phyloP scores from a whole-genome alignment of 805 yeast species.

The Saccharomycopsis lassenensis region DNA sequence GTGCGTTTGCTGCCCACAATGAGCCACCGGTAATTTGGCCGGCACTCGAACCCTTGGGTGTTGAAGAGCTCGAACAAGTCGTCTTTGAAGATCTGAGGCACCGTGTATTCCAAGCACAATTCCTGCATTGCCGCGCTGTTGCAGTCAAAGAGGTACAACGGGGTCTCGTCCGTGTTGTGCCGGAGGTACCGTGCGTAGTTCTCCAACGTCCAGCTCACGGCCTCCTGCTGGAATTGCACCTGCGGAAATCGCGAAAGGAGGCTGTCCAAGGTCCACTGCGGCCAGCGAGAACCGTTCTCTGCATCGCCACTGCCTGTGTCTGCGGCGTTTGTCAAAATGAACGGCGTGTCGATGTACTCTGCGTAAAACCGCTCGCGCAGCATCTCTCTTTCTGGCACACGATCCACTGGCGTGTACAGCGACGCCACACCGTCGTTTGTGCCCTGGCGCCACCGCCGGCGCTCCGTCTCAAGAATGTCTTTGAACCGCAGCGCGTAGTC shows the following conservation, averaged over 20 bases:
- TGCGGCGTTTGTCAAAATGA: constrained; percentile 36
- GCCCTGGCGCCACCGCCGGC: constrained; percentile 7
- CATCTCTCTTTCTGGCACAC: constrained; percentile 37
- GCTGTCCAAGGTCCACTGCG: constrained; percentile 44
- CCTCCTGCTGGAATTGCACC: constrained; percentile 69
- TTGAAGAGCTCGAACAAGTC: constrained; percentile 53
- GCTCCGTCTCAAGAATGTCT: constrained; percentile 39
- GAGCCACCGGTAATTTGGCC: constrained; percentile 92
- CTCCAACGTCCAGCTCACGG: constrained; percentile 65
- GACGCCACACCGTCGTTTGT: constrained; percentile 9
- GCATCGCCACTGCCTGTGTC: constrained; percentile 9
- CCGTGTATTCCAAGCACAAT: constrained; percentile 39
- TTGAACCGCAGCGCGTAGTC: constrained; percentile 42
- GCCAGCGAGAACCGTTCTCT: constrained; percentile 45
- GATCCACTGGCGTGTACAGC: constrained; percentile 19
- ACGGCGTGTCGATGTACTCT: constrained; percentile 46
- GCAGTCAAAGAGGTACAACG: constrained; percentile 80
- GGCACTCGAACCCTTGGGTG: constrained; percentile 26
- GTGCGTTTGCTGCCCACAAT: constrained; percentile 74
- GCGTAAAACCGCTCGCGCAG: constrained; percentile 35
- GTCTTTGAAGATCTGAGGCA: constrained; percentile 42
- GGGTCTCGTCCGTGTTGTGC: constrained; percentile 66
- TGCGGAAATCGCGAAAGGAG: constrained; percentile 45
- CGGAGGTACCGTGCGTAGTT: constrained; percentile 51
- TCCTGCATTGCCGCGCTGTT: constrained; percentile 53